Evolutionary conservation across 352 stramenopile species (phyloP).

Genomic region (Pythium plurisporium): DNA sequence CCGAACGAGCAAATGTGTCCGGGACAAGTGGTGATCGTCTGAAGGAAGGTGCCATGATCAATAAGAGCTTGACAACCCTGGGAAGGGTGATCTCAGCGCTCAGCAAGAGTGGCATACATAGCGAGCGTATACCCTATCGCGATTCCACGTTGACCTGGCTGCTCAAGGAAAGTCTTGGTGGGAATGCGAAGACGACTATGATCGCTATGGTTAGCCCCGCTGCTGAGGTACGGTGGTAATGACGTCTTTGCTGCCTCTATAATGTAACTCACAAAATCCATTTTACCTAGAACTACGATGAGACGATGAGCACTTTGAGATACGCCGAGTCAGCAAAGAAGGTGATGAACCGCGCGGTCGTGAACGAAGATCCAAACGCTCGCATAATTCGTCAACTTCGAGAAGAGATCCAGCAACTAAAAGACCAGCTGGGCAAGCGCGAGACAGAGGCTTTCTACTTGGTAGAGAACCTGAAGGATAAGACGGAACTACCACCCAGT

Average conservation of each 20-base stretch:
- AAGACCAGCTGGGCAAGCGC: constrained; percentile 31
- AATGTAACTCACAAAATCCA: no score
- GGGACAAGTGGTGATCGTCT: constrained; percentile 83
- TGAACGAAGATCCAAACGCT: constrained; percentile 83
- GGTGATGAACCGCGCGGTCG: constrained; percentile 74
- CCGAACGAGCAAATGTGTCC: constrained; percentile 72
- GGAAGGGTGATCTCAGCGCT: constrained; percentile 85
- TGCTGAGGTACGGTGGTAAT: constrained; percentile 35
- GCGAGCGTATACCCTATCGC: constrained; percentile 78
- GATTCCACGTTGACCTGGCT: constrained; percentile 87
- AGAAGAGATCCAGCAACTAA: constrained; percentile 63
- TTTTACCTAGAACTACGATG: constrained; percentile 64
- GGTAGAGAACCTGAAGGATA: constrained; percentile 23
- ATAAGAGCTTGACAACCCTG: constrained; percentile 88
- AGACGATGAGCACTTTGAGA: constrained; percentile 81
- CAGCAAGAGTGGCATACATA: constrained; percentile 42
- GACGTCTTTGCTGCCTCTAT: neutral
- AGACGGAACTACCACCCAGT: constrained; percentile 8
- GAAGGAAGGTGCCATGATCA: constrained; percentile 92
- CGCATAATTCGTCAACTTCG: constrained; percentile 72
- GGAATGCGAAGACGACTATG: constrained; percentile 89
- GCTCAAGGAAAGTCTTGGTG: constrained; percentile 79
- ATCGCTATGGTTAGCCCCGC: constrained; percentile 80
- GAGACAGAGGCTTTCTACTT: constrained; percentile 28
- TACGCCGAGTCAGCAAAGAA: constrained; percentile 83